phyloP scores from a whole-genome alignment of 805 yeast species.

The Starmerella apis region DNA sequence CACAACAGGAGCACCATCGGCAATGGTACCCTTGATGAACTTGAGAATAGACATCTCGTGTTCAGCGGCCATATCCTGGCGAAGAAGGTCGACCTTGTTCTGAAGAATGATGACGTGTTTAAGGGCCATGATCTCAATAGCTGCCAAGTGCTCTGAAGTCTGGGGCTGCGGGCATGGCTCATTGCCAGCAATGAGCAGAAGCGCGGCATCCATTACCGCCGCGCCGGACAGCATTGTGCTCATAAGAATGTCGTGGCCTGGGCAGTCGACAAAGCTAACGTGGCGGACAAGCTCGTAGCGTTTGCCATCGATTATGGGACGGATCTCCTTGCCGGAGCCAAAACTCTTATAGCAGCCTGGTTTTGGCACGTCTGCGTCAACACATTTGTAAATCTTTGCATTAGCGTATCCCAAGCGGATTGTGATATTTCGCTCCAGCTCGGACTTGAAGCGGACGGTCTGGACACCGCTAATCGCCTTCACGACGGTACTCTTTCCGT shows the following conservation, averaged over 20 bases:
- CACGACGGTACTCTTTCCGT: constrained; percentile 88
- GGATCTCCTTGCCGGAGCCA: constrained; percentile 87
- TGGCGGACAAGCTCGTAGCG: constrained; percentile 87
- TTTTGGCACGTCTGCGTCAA: constrained; percentile 72
- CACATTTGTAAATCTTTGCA: constrained; percentile 94
- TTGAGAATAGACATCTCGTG: constrained; percentile 87
- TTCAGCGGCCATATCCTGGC: constrained; percentile 90
- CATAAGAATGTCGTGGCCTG: constrained; percentile 99
- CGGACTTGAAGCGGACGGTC: constrained; percentile 98
- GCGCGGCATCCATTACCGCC: constrained; percentile 99
- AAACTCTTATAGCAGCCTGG: constrained; percentile 93
- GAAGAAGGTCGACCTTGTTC: constrained; percentile 97
- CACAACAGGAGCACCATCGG: constrained; percentile 97
- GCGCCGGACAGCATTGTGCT: constrained; percentile 99
- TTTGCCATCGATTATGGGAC: constrained; percentile 80
- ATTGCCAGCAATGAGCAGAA: constrained; percentile 91
- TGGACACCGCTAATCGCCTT: constrained; percentile 97
- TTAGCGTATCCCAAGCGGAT: constrained; percentile 97
- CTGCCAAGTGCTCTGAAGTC: constrained; percentile 98
- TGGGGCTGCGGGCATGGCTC: constrained; percentile 99
- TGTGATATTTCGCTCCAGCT: constrained; percentile 96
- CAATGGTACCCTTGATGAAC: constrained; percentile 94
- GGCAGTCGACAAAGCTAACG: constrained; percentile 98
- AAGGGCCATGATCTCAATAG: constrained; percentile 97
- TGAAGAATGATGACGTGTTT: constrained; percentile 92